Percentiles rank a stretch among this genome's conserved stretches.
Evolutionary conservation across 2,329 filamentous ascomycete genomes (phyloP).

Genomic region (Diaporthe humulicola): DNA sequence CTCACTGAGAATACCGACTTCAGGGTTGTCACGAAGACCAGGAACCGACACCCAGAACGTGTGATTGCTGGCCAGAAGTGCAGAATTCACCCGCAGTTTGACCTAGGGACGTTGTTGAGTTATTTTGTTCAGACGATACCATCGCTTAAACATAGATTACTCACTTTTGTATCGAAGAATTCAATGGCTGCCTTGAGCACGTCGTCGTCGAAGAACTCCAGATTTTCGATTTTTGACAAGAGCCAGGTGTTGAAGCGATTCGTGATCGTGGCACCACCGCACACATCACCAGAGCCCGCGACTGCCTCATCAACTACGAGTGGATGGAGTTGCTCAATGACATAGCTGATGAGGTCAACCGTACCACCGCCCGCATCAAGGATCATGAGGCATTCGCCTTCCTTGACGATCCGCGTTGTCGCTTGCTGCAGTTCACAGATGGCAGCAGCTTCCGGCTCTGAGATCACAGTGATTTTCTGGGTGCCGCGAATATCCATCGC

Average conservation of each 20-base stretch:
- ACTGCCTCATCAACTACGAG: slow-evolving; percentile 63
- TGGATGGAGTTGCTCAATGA: slow-evolving; percentile 58
- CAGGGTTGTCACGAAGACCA: slow-evolving; percentile 52
- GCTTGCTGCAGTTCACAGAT: slow-evolving; percentile 61
- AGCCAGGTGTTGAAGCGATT: slow-evolving; percentile 61
- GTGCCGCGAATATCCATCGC: slow-evolving; percentile 49
- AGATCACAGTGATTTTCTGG: slow-evolving; percentile 58
- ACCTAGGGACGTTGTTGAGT: not conserved
- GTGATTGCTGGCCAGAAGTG: slow-evolving; percentile 21
- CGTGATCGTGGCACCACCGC: slow-evolving; percentile 64
- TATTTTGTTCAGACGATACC: no score
- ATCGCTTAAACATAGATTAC: no score
- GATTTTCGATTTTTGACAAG: slow-evolving; percentile 57
- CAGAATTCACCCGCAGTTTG: not conserved
- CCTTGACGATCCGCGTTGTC: slow-evolving; percentile 55
- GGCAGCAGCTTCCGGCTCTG: slow-evolving; percentile 67
- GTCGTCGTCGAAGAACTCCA: slow-evolving; percentile 58
- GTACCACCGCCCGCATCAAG: slow-evolving; percentile 69
- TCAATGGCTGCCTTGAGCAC: slow-evolving; percentile 55
- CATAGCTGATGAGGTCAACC: slow-evolving; percentile 67
- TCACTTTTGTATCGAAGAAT: slow-evolving; percentile 38
- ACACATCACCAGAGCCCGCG: slow-evolving; percentile 62
- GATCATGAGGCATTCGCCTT: slow-evolving; percentile 64
- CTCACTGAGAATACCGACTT: slow-evolving; percentile 53
- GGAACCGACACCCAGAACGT: slow-evolving; percentile 52